A percentile compares a stretch with the other conserved stretches of the same genome.
Evolutionary conservation across 441 rosid genomes (phyloP).

Genomic region (Pelargonium cotyledonis): DNA sequence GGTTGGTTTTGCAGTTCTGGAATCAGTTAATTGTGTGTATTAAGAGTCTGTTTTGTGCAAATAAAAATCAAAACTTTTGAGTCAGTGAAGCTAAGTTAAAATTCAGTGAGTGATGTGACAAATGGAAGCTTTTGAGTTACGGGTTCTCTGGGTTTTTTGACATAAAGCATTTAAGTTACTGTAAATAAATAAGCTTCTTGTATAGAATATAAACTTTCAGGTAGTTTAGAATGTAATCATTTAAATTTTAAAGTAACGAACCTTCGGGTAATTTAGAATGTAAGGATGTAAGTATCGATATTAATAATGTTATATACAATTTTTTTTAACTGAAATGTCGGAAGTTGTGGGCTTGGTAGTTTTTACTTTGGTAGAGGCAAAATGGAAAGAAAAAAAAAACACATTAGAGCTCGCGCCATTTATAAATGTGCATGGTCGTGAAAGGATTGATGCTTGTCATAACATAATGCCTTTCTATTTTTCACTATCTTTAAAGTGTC

Average conservation of each 20-base stretch:
- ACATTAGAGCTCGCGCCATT: too few relatives aligned
- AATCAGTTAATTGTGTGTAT: neutral
- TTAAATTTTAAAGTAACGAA: neutral
- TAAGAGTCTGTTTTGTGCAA: neutral
- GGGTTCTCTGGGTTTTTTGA: slow-evolving; percentile 9
- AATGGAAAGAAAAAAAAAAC: too few relatives aligned
- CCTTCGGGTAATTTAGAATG: too few relatives aligned
- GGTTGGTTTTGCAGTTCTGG: slow-evolving; percentile 2
- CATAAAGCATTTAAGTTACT: neutral
- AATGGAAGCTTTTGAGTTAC: neutral
- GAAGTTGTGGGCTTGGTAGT: too few relatives aligned
- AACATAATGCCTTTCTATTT: too few relatives aligned
- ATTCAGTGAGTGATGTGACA: neutral
- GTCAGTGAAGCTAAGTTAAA: neutral
- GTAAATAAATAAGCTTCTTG: neutral
- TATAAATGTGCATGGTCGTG: too few relatives aligned
- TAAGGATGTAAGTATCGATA: neutral
- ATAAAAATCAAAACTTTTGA: neutral
- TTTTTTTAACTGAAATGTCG: too few relatives aligned
- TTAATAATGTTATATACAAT: neutral
- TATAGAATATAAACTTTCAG: neutral
- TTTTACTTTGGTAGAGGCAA: too few relatives aligned
- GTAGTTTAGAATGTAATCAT: neutral
- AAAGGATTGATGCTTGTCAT: too few relatives aligned
- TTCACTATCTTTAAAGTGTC: too few relatives aligned